phyloP scores from a whole-genome alignment of 148 eudicot species.

The Euryodendron excelsum region DNA sequence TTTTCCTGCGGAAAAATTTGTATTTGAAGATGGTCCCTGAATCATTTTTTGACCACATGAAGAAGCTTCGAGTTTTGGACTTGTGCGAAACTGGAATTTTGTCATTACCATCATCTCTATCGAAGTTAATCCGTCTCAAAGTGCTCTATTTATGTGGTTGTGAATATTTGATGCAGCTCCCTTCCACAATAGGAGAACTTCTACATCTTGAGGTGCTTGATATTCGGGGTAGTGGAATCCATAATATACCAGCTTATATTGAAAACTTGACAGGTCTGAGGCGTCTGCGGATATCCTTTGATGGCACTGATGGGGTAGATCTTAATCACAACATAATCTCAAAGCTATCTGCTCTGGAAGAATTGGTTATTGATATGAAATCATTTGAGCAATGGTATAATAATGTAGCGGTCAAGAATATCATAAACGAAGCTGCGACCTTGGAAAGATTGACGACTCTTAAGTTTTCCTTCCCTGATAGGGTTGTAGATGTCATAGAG shows the following conservation, averaged over 20 bases:
- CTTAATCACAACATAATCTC: conserved; percentile 1
- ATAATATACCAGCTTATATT: neutral
- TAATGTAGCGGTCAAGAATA: neutral
- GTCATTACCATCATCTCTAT: conserved; percentile 14
- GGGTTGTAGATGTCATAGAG: conserved; percentile 19
- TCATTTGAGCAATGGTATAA: neutral
- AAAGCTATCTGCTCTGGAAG: conserved; percentile 9
- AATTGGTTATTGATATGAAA: conserved; percentile 16
- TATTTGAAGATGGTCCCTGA: neutral
- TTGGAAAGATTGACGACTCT: conserved; percentile 3
- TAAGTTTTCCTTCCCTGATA: conserved; percentile 2
- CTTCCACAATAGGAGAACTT: neutral
- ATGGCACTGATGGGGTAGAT: neutral
- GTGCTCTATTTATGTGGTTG: conserved; percentile 21
- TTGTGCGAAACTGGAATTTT: conserved; percentile 16
- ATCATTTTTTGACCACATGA: conserved; percentile 15
- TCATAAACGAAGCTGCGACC: conserved; percentile 6
- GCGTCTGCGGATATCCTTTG: conserved; percentile 15
- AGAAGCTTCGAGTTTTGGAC: conserved; percentile 15
- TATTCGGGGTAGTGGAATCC: conserved; percentile 17
- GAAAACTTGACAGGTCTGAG: neutral
- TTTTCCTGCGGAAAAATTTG: conserved; percentile 15
- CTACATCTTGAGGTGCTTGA: conserved; percentile 18
- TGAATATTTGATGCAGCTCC: conserved; percentile 7
- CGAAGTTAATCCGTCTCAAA: neutral